These are phyloP conservation scores for Thuidium tamariscinum DNA, from an alignment of 225 moss, liverwort and hornwort species.

Conservation along the genomic window DNA sequence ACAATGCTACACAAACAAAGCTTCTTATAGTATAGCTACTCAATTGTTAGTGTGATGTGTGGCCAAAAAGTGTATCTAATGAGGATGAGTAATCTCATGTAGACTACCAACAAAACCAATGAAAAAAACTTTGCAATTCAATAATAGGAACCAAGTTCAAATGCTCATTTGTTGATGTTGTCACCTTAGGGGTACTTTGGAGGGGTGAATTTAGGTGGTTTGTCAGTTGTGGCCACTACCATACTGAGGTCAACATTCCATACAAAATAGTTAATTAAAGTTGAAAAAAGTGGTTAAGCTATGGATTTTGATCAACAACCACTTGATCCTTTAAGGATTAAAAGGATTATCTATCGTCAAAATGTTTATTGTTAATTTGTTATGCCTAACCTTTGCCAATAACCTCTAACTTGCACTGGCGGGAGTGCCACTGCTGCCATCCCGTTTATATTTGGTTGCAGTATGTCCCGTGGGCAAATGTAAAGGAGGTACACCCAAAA, in stretches of 20 bases:
- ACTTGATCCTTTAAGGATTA: not conserved
- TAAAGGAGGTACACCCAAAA: too few species aligned
- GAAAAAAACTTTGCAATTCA: not conserved
- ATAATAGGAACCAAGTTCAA: not conserved
- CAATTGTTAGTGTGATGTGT: not conserved
- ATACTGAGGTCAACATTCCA: not conserved
- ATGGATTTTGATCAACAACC: not conserved
- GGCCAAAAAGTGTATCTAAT: not conserved
- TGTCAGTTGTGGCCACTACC: not conserved
- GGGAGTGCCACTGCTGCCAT: not conserved
- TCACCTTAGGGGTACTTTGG: too few species aligned
- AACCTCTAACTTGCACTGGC: not conserved
- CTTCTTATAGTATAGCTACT: not conserved
- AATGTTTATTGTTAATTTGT: not conserved
- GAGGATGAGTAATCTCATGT: not conserved
- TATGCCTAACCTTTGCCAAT: not conserved
- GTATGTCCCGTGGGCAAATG: too few species aligned
- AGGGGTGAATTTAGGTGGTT: fast-evolving
- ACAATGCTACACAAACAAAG: not conserved
- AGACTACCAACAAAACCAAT: not conserved
- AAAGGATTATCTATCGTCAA: not conserved
- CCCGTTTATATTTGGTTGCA: too few species aligned
- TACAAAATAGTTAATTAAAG: not conserved
- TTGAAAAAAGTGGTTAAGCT: not conserved
- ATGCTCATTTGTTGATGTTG: not conserved